Evolutionary conservation across 257 asterid genomes (phyloP).

Genomic region (Solanum medicagineum): DNA sequence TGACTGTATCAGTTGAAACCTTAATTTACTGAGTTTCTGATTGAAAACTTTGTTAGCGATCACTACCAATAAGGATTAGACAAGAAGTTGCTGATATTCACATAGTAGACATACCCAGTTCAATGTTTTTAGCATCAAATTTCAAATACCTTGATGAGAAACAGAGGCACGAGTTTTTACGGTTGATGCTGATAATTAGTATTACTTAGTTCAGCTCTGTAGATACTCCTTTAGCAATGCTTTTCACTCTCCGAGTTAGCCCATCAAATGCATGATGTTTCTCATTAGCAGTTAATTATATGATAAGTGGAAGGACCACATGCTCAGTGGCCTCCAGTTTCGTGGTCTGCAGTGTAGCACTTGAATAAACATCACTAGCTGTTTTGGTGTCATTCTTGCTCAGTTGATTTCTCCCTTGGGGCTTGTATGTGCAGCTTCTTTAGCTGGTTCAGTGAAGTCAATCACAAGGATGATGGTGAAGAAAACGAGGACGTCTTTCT

Average conservation of each 20-base stretch:
- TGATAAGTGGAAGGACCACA: background rate
- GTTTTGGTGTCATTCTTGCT: background rate
- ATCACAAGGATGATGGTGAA: conserved; percentile 49
- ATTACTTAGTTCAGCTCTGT: background rate
- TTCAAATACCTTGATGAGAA: background rate
- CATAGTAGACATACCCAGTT: background rate
- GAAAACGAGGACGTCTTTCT: conserved; percentile 21
- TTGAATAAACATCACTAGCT: background rate
- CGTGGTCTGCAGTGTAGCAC: background rate
- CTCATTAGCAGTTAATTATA: background rate
- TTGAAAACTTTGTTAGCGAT: background rate
- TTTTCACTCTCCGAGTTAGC: background rate
- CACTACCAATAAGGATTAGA: background rate
- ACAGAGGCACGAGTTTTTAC: background rate
- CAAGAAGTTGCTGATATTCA: background rate
- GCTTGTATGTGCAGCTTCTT: conserved; percentile 59
- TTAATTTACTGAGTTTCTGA: background rate
- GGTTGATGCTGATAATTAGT: background rate
- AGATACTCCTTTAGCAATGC: background rate
- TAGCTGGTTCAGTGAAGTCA: conserved; percentile 59
- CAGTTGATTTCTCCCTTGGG: background rate
- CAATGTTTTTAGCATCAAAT: background rate
- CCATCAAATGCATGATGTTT: background rate
- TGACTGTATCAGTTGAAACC: background rate
- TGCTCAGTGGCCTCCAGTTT: background rate